Evolutionary conservation across 352 stramenopile genomes (phyloP).

Genomic region (Pythium pyrilobum): DNA sequence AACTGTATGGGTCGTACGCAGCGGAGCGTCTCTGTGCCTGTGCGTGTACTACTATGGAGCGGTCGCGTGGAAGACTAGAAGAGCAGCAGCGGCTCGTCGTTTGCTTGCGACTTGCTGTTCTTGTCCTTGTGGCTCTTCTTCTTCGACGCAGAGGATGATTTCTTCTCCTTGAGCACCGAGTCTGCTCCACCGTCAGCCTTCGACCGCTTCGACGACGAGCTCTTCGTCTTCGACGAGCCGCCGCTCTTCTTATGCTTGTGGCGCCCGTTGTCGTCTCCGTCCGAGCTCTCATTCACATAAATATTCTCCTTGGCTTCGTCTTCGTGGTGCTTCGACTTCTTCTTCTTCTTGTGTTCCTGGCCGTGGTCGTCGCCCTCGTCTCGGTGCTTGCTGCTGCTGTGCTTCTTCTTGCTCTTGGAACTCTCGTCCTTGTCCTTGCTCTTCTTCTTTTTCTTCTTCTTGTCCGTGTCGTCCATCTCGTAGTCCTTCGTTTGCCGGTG

Average conservation of each 20-base stretch:
- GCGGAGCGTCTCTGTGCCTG: too few relatives aligned
- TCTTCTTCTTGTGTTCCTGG: slow-evolving; percentile 38
- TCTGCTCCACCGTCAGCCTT: slow-evolving; percentile 3
- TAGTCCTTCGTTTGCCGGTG: slow-evolving; percentile 47
- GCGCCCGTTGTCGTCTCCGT: slow-evolving; percentile 17
- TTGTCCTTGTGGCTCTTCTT: slow-evolving; percentile 38
- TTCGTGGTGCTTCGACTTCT: slow-evolving; percentile 20
- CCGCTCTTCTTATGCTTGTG: slow-evolving; percentile 37
- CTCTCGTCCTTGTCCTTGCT: slow-evolving; percentile 27
- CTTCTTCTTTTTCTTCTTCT: slow-evolving; percentile 70
- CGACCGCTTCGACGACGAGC: slow-evolving; percentile 8
- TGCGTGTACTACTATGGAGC: too few relatives aligned
- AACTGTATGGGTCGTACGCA: too few relatives aligned
- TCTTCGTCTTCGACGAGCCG: slow-evolving; percentile 9
- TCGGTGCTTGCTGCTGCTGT: slow-evolving; percentile 24
- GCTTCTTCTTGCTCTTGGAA: slow-evolving; percentile 38
- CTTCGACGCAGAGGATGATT: slow-evolving; percentile 36
- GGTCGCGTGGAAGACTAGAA: slow-evolving; percentile 53
- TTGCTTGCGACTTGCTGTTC: slow-evolving; percentile 19
- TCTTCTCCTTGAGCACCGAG: slow-evolving; percentile 28
- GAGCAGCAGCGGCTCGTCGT: slow-evolving; percentile 64
- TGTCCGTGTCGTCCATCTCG: slow-evolving; percentile 20
- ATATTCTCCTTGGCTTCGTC: slow-evolving; percentile 46
- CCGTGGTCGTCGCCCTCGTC: slow-evolving; percentile 25
- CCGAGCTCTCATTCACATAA: slow-evolving; percentile 38